Percentiles rank a stretch among this genome's conserved stretches.
Evolutionary conservation across 2,329 filamentous ascomycete genomes (phyloP).

Genomic region (Fusarium sp.): DNA sequence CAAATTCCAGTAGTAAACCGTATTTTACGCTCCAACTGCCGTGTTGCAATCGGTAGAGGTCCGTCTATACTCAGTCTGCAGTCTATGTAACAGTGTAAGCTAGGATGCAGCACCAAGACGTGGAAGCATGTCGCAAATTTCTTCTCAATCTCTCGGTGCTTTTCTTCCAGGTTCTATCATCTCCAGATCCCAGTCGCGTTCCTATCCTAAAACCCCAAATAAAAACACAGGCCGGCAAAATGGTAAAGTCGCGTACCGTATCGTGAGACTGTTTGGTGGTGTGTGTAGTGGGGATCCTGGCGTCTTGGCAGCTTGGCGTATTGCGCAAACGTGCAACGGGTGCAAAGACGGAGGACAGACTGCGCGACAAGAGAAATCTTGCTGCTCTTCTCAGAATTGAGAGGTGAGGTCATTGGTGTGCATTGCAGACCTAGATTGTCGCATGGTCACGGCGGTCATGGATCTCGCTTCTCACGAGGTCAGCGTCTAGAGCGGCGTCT

Average conservation of each 20-base stretch:
- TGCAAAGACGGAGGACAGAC: slow-evolving; percentile 6
- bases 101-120: neutral
- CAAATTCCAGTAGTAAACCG: slow-evolving; percentile 7
- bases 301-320: slow-evolving; percentile 39
- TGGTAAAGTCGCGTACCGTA: slow-evolving; percentile 4
- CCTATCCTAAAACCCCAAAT: neutral
- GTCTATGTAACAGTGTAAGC: neutral
- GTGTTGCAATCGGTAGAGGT: neutral
- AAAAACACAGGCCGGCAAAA: slow-evolving; percentile 11
- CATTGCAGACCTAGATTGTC: slow-evolving; percentile 28
- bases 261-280: slow-evolving; percentile 38
- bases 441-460: slow-evolving; percentile 21
- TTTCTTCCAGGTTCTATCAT: slow-evolving; percentile 20
- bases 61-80: neutral
- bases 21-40: slow-evolving; percentile 18
- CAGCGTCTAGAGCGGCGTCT: slow-evolving; percentile 18
- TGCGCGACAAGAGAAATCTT: slow-evolving; percentile 26
- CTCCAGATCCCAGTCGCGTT: slow-evolving; percentile 24
- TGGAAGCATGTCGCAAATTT: neutral
- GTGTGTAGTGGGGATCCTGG: slow-evolving; percentile 40
- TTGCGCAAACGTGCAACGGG: slow-evolving; percentile 23
- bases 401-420: slow-evolving; percentile 45
- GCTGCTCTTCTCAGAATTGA: slow-evolving; percentile 18
- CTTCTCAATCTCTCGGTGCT: neutral
- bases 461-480: slow-evolving; percentile 4